Percentiles rank a stretch among this genome's conserved stretches.
These are phyloP conservation scores for Teratosphaeria epicoccoides DNA, from an alignment of 2,329 filamentous ascomycete genomes.

Conservation along the genomic window DNA sequence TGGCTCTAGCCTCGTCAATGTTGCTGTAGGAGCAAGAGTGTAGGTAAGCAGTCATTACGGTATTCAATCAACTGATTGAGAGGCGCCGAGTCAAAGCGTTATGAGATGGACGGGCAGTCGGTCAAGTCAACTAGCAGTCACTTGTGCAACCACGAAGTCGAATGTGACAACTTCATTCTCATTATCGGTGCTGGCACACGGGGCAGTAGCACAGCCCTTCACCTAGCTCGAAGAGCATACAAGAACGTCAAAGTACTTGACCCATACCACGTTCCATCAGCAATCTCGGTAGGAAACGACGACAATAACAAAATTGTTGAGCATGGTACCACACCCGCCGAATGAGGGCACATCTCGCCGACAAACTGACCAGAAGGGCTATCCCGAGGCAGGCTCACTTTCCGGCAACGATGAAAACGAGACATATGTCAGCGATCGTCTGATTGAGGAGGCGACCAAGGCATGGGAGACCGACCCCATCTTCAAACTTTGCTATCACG, in stretches of 20 bases:
- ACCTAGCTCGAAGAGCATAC: conserved; percentile 41
- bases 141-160: background rate
- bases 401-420: conserved; percentile 22
- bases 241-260: conserved; percentile 40
- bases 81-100: too few relatives aligned
- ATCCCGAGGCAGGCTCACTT: conserved; percentile 13
- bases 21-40: too few relatives aligned
- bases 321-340: conserved; percentile 21
- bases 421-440: conserved; percentile 25
- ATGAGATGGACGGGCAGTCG: too few relatives aligned
- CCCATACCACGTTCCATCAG: conserved; percentile 35
- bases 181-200: conserved; percentile 43
- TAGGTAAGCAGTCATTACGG: too few relatives aligned
- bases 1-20: too few relatives aligned
- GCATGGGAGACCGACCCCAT: conserved; percentile 36
- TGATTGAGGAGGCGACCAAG: conserved; percentile 28
- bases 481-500: conserved; percentile 36
- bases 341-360: background rate
- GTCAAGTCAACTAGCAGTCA: too few relatives aligned
- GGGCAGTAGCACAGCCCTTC: conserved; percentile 43
- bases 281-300: conserved; percentile 41
- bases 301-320: conserved; percentile 43
- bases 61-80: too few relatives aligned
- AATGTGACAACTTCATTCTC: conserved; percentile 19
- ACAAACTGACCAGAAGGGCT: conserved; percentile 10